Conservation (phyloP, 352 stramenopile species). For the Phytophthora rubi region DNA sequence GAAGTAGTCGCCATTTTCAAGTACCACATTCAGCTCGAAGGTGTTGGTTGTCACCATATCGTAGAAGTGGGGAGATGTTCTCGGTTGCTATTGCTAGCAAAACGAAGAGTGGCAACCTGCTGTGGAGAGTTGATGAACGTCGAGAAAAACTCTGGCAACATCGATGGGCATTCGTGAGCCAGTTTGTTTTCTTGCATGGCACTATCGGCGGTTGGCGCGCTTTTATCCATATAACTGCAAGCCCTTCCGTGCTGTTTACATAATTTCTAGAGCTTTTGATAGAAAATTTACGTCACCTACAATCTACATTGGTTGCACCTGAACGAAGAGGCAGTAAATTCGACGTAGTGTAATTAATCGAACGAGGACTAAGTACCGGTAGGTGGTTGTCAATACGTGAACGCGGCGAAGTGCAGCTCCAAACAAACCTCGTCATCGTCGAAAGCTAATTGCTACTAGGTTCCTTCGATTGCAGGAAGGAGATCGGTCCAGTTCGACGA, state of each 20-base stretch:
- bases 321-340: no score
- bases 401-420: neutral
- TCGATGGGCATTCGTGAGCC: no score
- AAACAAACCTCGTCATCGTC: neutral
- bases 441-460: neutral
- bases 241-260: no score
- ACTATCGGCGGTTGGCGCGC: no score
- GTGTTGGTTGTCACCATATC: conserved; percentile 5
- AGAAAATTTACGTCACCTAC: no score
- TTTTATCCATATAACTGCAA: no score
- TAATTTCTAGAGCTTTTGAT: no score
- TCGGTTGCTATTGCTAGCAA: neutral
- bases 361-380: no score
- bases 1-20: conserved; percentile 12
- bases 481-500: conserved; percentile 5
- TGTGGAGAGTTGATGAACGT: neutral
- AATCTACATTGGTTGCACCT: no score
- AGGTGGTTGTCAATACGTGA: no score
- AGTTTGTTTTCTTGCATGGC: no score
- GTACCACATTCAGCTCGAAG: conserved; percentile 15
- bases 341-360: no score
- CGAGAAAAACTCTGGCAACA: neutral
- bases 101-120: conserved; percentile 3
- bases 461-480: neutral
- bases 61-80: neutral